Percentiles rank a stretch among this genome's conserved stretches.
These are phyloP conservation scores for Colletotrichum sp. DNA, from an alignment of 2,329 filamentous ascomycete genomes.

Conservation along the genomic window DNA sequence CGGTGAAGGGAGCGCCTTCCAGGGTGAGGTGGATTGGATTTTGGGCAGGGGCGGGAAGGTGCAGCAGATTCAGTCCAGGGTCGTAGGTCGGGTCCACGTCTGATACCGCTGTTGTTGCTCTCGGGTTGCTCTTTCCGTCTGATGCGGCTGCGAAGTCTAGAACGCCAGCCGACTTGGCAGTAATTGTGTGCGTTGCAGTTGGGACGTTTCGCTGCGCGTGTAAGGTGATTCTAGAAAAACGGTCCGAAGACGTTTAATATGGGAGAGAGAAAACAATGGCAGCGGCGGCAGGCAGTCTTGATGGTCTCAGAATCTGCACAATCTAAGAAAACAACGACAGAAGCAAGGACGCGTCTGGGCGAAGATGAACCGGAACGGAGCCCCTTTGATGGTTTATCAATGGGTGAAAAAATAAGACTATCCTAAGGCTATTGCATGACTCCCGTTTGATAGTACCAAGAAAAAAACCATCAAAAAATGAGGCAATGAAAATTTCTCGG, in stretches of 20 bases:
- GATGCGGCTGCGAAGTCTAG: background rate
- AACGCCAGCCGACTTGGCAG: background rate
- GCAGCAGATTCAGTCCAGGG: background rate
- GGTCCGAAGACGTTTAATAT: background rate
- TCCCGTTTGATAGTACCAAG: background rate
- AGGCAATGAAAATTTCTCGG: conserved; percentile 6
- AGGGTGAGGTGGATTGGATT: background rate
- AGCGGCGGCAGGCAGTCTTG: background rate
- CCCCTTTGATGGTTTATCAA: background rate
- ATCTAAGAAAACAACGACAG: background rate
- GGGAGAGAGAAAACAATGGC: background rate
- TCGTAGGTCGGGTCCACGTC: background rate
- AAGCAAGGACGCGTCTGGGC: background rate
- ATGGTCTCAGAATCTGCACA: background rate
- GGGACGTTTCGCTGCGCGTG: background rate
- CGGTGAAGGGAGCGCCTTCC: background rate
- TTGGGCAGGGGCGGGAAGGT: background rate
- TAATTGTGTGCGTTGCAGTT: background rate
- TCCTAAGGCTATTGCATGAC: background rate
- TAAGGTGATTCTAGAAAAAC: background rate
- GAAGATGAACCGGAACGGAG: background rate
- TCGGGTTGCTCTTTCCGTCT: background rate
- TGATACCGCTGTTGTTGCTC: background rate
- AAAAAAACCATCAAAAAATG: background rate
- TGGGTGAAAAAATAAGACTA: background rate